phyloP scores from a whole-genome alignment of 192 early-diverging fungal genomes.

The Phlyctochytrium bullatum region DNA sequence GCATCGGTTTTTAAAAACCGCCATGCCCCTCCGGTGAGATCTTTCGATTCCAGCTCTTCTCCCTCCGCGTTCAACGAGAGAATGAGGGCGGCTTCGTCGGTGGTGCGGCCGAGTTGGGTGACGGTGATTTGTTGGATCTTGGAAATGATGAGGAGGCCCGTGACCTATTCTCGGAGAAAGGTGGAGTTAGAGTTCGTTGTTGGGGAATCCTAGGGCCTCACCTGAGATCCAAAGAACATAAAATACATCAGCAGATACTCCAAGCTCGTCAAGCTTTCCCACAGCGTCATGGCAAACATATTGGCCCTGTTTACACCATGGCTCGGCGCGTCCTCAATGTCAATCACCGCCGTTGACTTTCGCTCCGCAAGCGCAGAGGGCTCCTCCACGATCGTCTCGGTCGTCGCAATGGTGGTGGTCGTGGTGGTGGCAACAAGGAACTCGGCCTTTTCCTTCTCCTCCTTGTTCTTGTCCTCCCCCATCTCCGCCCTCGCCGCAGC shows the following conservation, averaged over 20 bases:
- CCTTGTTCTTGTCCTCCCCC: too few relatives aligned
- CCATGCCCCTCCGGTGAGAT: too few relatives aligned
- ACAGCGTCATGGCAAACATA: slow-evolving; percentile 18
- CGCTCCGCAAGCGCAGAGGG: background rate
- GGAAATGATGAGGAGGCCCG: slow-evolving; percentile 39
- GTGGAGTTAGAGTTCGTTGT: slow-evolving; percentile 11
- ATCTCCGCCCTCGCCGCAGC: too few relatives aligned
- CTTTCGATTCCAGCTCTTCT: too few relatives aligned
- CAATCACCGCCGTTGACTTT: background rate
- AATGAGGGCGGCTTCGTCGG: slow-evolving; percentile 27
- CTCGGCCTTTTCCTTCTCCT: too few relatives aligned
- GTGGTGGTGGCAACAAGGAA: background rate
- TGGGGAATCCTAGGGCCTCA: background rate
- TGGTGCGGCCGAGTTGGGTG: slow-evolving; percentile 30
- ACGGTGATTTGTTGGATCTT: slow-evolving; percentile 35
- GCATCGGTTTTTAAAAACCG: too few relatives aligned
- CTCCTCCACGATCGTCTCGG: background rate
- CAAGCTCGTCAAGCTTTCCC: slow-evolving; percentile 13
- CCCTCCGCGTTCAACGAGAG: too few relatives aligned
- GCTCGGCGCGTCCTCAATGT: slow-evolving; percentile 4
- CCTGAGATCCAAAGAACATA: slow-evolving; percentile 10
- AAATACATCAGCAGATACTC: slow-evolving; percentile 23
- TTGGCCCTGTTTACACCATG: background rate
- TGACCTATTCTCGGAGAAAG: slow-evolving; percentile 41
- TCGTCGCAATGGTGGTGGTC: background rate